Conservation (phyloP, 2,329 filamentous ascomycete genomes). For the Calonectria montana region DNA sequence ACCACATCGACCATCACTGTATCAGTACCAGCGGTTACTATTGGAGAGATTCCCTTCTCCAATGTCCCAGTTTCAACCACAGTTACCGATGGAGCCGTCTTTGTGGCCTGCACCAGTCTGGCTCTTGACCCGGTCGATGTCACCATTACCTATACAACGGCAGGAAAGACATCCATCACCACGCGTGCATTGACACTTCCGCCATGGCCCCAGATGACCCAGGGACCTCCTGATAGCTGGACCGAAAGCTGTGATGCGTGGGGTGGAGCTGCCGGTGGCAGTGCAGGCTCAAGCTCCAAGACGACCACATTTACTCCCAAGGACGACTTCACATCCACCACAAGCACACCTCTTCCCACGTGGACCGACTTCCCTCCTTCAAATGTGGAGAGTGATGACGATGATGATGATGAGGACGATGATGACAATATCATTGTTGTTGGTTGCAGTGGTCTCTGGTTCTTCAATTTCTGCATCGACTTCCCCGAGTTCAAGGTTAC, state of each 20-base stretch:
- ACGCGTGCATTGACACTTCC: background rate
- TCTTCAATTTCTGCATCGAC: background rate
- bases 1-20: background rate
- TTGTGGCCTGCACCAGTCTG: background rate
- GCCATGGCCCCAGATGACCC: background rate
- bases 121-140: background rate
- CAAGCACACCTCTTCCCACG: background rate
- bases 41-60: background rate
- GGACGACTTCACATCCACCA: background rate
- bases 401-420: background rate
- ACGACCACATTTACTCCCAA: background rate
- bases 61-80: background rate
- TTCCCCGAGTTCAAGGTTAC: background rate
- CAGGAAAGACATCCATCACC: constrained; percentile 2
- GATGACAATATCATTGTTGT: background rate
- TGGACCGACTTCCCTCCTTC: background rate
- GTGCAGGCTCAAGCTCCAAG: background rate
- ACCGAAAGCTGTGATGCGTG: background rate
- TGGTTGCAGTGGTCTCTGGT: background rate
- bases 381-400: background rate
- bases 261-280: background rate
- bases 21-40: background rate
- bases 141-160: background rate
- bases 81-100: background rate
- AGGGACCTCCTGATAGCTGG: background rate